Evolutionary conservation across 2,329 filamentous ascomycete species (phyloP).

Genomic region (Tolypocladium tundrense): DNA sequence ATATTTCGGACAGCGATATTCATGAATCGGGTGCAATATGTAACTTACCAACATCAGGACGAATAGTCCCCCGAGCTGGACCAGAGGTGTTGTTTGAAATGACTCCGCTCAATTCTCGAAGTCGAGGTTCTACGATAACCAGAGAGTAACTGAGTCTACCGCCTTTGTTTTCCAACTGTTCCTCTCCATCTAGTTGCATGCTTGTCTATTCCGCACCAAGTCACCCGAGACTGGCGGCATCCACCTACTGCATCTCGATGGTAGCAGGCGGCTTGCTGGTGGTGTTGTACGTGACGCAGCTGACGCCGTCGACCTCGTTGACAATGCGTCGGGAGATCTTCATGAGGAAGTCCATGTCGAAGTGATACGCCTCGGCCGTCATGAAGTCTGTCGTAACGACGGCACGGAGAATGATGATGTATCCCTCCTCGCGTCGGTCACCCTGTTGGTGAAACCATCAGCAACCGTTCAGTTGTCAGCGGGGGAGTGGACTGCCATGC

Average conservation of each 20-base stretch:
- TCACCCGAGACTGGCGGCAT: neutral
- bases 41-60: neutral
- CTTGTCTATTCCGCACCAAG: neutral
- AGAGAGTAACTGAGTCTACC: neutral
- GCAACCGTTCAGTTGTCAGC: neutral
- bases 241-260: conserved; percentile 58
- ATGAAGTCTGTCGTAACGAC: conserved; percentile 21
- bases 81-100: neutral
- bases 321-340: conserved; percentile 56
- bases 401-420: conserved; percentile 14
- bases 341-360: conserved; percentile 54
- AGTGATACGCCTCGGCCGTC: conserved; percentile 62
- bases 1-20: neutral
- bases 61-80: neutral
- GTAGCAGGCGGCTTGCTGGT: conserved; percentile 59
- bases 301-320: conserved; percentile 58
- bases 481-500: conserved; percentile 20
- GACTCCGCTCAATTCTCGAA: neutral
- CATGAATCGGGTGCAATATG: neutral
- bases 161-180: neutral
- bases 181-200: neutral
- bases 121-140: neutral
- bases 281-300: conserved; percentile 56
- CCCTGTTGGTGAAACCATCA: conserved; percentile 5
- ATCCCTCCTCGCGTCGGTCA: conserved; percentile 18